Evolutionary conservation across 2,329 filamentous ascomycete species (phyloP).

Genomic region (Acrodontium crateriforme): DNA sequence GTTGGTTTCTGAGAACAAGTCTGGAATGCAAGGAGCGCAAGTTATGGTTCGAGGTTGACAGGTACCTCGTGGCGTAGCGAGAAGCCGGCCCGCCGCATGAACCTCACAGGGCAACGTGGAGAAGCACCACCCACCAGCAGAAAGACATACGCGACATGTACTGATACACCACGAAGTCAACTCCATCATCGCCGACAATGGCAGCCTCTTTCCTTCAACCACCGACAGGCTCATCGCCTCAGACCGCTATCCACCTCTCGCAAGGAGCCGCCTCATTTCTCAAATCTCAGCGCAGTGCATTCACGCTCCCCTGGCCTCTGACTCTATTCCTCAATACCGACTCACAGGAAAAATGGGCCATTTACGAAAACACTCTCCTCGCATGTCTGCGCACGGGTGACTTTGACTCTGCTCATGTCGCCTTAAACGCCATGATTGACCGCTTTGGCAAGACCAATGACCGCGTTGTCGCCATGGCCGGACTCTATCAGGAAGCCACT

Average conservation of each 20-base stretch:
- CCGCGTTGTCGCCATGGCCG: constrained; percentile 68
- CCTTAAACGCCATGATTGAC: constrained; percentile 58
- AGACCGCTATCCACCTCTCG: constrained; percentile 32
- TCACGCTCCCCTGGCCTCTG: constrained; percentile 34
- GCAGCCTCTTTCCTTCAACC: constrained; percentile 16
- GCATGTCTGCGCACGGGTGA: constrained; percentile 76
- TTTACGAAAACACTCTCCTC: constrained; percentile 75
- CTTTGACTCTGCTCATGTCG: constrained; percentile 59
- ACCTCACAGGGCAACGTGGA: too few relatives aligned
- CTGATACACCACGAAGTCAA: too few relatives aligned
- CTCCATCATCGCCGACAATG: constrained; percentile 9
- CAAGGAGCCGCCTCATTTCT: constrained; percentile 30
- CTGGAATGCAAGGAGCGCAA: too few relatives aligned
- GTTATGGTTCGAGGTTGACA: too few relatives aligned
- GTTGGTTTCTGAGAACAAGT: too few relatives aligned
- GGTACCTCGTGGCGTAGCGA: too few relatives aligned
- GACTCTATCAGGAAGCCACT: constrained; percentile 71
- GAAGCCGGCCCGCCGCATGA: too few relatives aligned
- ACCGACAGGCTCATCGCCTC: constrained; percentile 26
- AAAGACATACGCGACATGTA: too few relatives aligned
- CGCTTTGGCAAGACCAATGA: constrained; percentile 80
- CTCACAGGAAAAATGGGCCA: constrained; percentile 66
- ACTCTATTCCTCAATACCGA: constrained; percentile 44
- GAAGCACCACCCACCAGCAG: too few relatives aligned
- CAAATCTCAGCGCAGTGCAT: constrained; percentile 22